Conservation (phyloP, 2,329 filamentous ascomycete genomes). For the Onygena corvina region DNA sequence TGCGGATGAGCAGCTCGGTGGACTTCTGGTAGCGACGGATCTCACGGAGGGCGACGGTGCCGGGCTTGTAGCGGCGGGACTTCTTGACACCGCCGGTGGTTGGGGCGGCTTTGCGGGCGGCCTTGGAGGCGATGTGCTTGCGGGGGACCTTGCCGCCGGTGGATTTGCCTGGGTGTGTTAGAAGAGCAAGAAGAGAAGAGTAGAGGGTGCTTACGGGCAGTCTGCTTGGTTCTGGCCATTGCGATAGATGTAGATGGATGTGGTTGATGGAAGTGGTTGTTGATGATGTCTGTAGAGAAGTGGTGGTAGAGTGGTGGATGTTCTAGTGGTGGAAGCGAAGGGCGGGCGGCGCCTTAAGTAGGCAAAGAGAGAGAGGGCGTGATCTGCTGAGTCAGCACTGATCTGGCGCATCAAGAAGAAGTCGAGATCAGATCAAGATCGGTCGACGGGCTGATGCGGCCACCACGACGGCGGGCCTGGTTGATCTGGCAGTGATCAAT, state of each 20-base stretch:
- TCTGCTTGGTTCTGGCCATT: constrained; percentile 44
- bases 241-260: constrained; percentile 22
- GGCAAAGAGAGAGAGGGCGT: constrained; percentile 20
- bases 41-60: constrained; percentile 94
- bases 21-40: constrained; percentile 98
- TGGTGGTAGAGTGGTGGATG: constrained; percentile 32
- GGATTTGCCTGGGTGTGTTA: constrained; percentile 50
- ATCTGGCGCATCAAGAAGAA: constrained; percentile 10
- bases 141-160: constrained; percentile 61
- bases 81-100: constrained; percentile 97
- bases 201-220: constrained; percentile 35
- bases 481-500: constrained; percentile 22
- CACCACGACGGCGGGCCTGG: constrained; percentile 23
- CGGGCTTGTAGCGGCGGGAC: constrained; percentile 81
- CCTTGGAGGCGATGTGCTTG: constrained; percentile 99
- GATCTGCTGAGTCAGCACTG: constrained; percentile 24
- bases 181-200: constrained; percentile 19
- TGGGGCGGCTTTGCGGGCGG: constrained; percentile 93
- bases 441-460: constrained; percentile 13
- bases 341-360: constrained; percentile 19
- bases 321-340: constrained; percentile 22
- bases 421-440: constrained; percentile 8
- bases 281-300: constrained; percentile 19
- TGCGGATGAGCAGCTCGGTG: constrained; percentile 89
- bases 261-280: constrained; percentile 19